Evolutionary conservation across 2,329 filamentous ascomycete genomes (phyloP).

Genomic region (Exophiala mesophila): DNA sequence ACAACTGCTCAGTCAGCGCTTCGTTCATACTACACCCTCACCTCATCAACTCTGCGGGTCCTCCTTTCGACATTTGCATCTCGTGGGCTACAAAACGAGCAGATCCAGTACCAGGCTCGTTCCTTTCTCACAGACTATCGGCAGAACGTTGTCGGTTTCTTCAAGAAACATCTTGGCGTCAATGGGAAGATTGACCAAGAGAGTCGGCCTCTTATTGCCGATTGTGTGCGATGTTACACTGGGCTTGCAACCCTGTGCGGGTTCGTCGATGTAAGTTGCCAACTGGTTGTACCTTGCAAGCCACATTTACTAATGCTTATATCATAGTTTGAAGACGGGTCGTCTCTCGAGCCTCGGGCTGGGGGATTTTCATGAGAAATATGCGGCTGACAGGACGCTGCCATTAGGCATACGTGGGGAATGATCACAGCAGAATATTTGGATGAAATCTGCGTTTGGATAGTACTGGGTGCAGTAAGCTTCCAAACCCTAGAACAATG

Average conservation of each 20-base stretch:
- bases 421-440: too few relatives aligned
- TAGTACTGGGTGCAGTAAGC: too few relatives aligned
- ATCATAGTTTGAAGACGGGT: conserved; percentile 9
- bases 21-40: conserved; percentile 75
- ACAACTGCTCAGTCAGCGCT: conserved; percentile 47
- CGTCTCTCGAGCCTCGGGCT: conserved; percentile 1
- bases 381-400: too few relatives aligned
- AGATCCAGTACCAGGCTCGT: conserved; percentile 66
- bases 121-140: conserved; percentile 78
- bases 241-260: conserved; percentile 20
- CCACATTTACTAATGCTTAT: neutral
- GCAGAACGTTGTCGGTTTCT: conserved; percentile 76
- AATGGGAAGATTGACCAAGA: conserved; percentile 42
- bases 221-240: conserved; percentile 23
- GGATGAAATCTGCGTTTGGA: too few relatives aligned
- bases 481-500: too few relatives aligned
- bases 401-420: too few relatives aligned
- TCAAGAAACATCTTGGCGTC: conserved; percentile 83
- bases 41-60: conserved; percentile 74
- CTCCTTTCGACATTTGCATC: conserved; percentile 76
- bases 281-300: neutral
- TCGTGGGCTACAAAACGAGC: conserved; percentile 73
- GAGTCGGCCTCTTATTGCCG: conserved; percentile 15
- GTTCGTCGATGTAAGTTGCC: conserved; percentile 19
- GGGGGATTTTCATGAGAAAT: neutral